phyloP scores from a whole-genome alignment of 2,329 filamentous ascomycete genomes.

The Fusarium goolgardi region DNA sequence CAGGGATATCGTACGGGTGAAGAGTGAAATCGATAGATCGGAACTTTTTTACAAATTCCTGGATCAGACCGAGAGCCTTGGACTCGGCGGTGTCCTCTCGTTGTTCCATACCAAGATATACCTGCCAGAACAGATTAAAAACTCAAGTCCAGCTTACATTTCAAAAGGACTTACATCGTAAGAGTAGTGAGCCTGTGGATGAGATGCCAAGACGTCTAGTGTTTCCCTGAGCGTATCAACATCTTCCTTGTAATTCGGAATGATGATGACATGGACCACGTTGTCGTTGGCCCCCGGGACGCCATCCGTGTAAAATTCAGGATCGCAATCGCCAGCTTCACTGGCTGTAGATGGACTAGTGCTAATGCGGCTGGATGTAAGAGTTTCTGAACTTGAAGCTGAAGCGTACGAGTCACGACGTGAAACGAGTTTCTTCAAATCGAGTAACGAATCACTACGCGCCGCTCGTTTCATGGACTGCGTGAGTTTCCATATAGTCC shows the following conservation, averaged over 20 bases:
- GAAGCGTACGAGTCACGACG: conserved; percentile 67
- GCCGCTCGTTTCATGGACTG: conserved; percentile 60
- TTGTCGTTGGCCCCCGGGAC: conserved; percentile 56
- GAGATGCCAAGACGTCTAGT: conserved; percentile 74
- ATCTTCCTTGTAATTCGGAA: conserved; percentile 82
- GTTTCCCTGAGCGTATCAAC: conserved; percentile 75
- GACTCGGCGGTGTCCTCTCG: conserved; percentile 70
- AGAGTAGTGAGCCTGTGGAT: conserved; percentile 69
- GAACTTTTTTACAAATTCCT: conserved; percentile 73
- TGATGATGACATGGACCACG: conserved; percentile 73
- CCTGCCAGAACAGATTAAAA: conserved; percentile 54
- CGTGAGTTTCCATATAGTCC: conserved; percentile 69
- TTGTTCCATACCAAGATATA: conserved; percentile 79
- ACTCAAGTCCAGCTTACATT: not conserved
- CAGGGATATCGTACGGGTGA: conserved; percentile 73
- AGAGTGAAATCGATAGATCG: conserved; percentile 74
- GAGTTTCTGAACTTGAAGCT: conserved; percentile 66
- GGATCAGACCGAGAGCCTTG: conserved; percentile 72
- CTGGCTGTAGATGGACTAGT: conserved; percentile 61
- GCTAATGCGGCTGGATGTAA: conserved; percentile 58
- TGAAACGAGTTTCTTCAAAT: conserved; percentile 59
- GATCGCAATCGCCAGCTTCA: conserved; percentile 64
- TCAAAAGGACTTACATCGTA: conserved; percentile 72
- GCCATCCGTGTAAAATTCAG: conserved; percentile 59
- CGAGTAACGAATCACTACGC: conserved; percentile 59